These are phyloP conservation scores for Endoconidiophora polonica DNA, from an alignment of 2,329 filamentous ascomycete genomes.

Conservation along the genomic window DNA sequence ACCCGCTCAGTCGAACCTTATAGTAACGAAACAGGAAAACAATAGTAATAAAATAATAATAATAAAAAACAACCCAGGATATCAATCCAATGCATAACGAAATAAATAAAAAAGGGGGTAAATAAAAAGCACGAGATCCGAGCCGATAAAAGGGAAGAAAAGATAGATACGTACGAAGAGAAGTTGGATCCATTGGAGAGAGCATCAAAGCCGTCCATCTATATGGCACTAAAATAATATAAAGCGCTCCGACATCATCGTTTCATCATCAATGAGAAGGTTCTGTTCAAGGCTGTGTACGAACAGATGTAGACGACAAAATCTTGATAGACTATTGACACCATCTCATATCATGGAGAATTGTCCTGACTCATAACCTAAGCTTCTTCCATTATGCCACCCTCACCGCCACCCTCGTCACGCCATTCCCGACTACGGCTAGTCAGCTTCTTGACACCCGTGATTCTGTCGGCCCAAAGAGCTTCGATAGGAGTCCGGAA, in stretches of 20 bases:
- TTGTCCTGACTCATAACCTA: slow-evolving; percentile 18
- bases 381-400: slow-evolving; percentile 43
- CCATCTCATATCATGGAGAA: too few species aligned
- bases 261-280: too few species aligned
- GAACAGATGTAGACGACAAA: neutral
- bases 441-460: slow-evolving; percentile 64
- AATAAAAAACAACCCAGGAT: slow-evolving; percentile 1
- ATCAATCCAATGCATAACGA: neutral
- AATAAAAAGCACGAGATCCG: slow-evolving; percentile 6
- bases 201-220: neutral
- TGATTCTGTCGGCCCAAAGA: slow-evolving; percentile 71
- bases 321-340: too few species aligned
- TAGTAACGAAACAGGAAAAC: neutral
- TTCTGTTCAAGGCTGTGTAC: neutral
- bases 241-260: too few species aligned
- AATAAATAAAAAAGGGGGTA: slow-evolving; percentile 1
- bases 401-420: slow-evolving; percentile 64
- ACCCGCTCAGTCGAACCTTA: neutral
- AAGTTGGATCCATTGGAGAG: neutral
- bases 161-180: neutral
- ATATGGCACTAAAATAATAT: neutral
- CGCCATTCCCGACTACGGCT: slow-evolving; percentile 84
- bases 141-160: slow-evolving; percentile 1
- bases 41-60: slow-evolving; percentile 6
- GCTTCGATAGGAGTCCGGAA: slow-evolving; percentile 81